These are phyloP conservation scores for Waitea zeae DNA, from an alignment of 1,284 basidiomycete species.

Conservation along the genomic window DNA sequence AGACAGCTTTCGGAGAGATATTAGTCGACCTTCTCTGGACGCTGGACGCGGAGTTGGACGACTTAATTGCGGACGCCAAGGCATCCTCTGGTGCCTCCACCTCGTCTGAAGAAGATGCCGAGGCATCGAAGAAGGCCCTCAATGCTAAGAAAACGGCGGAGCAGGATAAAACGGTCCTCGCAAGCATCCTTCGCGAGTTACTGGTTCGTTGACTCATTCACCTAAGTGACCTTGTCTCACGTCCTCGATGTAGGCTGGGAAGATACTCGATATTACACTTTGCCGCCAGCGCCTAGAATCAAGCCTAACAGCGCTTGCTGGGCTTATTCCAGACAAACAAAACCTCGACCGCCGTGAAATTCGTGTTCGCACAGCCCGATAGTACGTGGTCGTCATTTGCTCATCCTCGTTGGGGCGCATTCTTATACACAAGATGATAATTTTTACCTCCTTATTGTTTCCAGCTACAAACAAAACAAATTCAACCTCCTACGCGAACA, in stretches of 20 bases:
- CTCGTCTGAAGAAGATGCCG: conserved; percentile 9
- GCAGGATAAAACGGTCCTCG: conserved; percentile 43
- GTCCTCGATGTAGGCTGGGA: conserved; percentile 21
- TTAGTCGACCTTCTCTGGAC: conserved; percentile 69
- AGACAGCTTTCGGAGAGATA: conserved; percentile 39
- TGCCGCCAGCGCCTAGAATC: conserved; percentile 63
- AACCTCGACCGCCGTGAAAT: conserved; percentile 61
- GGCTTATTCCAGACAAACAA: conserved; percentile 43
- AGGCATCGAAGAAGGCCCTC: conserved; percentile 12
- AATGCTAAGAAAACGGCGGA: conserved; percentile 35
- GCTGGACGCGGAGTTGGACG: conserved; percentile 58
- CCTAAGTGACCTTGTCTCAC: background rate
- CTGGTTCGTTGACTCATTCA: conserved; percentile 29
- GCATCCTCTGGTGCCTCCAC: conserved; percentile 12
- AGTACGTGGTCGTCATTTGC: too few relatives aligned
- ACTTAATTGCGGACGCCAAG: conserved; percentile 41
- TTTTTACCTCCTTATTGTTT: conserved; percentile 3
- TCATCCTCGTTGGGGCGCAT: background rate
- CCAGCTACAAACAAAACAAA: conserved; percentile 98
- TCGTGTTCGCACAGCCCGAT: conserved; percentile 56
- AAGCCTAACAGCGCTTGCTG: conserved; percentile 35
- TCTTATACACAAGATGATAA: conserved; percentile 4
- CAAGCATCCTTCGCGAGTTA: conserved; percentile 37
- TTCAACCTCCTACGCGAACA: conserved; percentile 96
- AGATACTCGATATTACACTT: conserved; percentile 35